Evolutionary conservation across 257 asterid genomes (phyloP).

Genomic region (Solanum acaule): DNA sequence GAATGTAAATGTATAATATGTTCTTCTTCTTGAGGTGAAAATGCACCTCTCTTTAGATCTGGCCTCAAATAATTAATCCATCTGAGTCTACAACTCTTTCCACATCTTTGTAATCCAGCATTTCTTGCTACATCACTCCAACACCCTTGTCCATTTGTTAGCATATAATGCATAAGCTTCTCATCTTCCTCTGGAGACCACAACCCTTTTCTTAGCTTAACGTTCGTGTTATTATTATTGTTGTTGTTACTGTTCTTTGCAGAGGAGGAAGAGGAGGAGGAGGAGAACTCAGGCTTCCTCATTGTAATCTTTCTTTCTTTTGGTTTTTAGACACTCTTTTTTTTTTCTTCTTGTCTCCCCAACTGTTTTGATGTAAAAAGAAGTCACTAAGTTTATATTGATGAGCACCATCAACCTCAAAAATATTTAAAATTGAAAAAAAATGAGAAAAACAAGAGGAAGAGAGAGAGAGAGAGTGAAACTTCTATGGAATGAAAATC

Average conservation of each 20-base stretch:
- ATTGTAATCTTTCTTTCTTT: slow-evolving; percentile 6
- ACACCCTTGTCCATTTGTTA: slow-evolving; percentile 50
- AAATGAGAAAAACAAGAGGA: neutral
- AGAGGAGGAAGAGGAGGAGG: slow-evolving; percentile 18
- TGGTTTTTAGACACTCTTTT: slow-evolving; percentile 1
- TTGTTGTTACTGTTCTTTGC: neutral
- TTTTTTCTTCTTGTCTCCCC: slow-evolving; percentile 6
- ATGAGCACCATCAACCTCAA: neutral
- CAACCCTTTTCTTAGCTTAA: slow-evolving; percentile 44
- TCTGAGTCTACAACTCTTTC: slow-evolving; percentile 52
- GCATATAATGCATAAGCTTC: slow-evolving; percentile 44
- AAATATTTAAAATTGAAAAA: neutral
- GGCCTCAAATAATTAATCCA: slow-evolving; percentile 58
- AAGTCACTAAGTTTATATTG: slow-evolving; percentile 23
- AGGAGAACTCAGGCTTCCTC: slow-evolving; percentile 38
- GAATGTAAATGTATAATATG: slow-evolving; percentile 54
- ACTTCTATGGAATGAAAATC: slow-evolving; percentile 30
- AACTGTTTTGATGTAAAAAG: slow-evolving; percentile 45
- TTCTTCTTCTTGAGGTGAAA: slow-evolving; percentile 51
- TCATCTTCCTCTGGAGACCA: slow-evolving; percentile 65
- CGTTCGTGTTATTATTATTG: neutral
- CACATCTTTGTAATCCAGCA: slow-evolving; percentile 53
- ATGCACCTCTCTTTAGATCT: slow-evolving; percentile 54
- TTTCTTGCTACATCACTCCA: slow-evolving; percentile 58
- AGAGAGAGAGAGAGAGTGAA: neutral